These are phyloP conservation scores for Colletotrichum sp. DNA, from an alignment of 2,329 filamentous ascomycete species.

Conservation along the genomic window DNA sequence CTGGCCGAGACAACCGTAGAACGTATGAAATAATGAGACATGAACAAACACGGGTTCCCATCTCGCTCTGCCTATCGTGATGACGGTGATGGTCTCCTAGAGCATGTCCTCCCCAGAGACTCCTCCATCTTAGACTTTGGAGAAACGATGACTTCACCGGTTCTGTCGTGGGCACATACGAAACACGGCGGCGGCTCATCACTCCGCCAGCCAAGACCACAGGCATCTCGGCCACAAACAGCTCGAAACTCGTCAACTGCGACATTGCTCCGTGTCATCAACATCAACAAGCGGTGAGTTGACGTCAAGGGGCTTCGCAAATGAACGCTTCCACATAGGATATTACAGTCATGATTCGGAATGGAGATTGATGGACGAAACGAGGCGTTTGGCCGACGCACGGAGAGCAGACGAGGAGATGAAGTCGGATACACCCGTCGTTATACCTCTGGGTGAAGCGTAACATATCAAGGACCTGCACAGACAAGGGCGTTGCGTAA, in stretches of 20 bases:
- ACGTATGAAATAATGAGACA: conserved; percentile 21
- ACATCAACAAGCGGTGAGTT: background rate
- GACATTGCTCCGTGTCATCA: background rate
- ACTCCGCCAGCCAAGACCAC: background rate
- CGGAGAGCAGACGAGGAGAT: background rate
- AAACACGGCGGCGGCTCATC: background rate
- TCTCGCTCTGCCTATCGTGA: background rate
- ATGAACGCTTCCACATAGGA: background rate
- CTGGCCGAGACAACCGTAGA: background rate
- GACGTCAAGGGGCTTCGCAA: background rate
- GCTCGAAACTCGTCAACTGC: background rate
- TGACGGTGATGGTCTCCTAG: background rate
- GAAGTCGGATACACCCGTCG: background rate
- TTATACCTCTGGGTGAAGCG: background rate
- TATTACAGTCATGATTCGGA: background rate
- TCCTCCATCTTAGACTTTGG: background rate
- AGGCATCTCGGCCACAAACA: background rate
- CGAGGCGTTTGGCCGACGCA: background rate
- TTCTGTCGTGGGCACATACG: background rate
- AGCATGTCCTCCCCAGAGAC: background rate
- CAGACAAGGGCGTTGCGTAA: background rate
- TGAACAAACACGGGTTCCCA: background rate
- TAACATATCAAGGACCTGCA: background rate
- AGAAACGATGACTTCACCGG: background rate
- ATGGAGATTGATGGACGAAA: background rate